A percentile compares a stretch with the other conserved stretches of the same genome.
These are phyloP conservation scores for Cyclostephanos tholiformis DNA, from an alignment of 108 stramenopile genomes.

Conservation along the genomic window DNA sequence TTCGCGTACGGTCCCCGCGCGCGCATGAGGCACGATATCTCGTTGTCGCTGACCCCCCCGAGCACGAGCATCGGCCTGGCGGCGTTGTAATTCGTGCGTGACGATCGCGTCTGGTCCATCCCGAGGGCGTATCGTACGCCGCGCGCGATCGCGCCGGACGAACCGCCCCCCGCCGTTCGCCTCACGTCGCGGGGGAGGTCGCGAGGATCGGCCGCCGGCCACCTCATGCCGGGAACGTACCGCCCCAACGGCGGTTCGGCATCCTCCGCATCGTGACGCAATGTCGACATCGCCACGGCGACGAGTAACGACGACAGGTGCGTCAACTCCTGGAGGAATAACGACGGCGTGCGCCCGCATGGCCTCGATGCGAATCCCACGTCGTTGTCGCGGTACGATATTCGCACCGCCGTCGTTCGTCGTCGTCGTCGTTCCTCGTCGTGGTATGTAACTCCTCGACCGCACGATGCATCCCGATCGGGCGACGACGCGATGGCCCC, in stretches of 20 bases:
- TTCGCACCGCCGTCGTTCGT: constrained; percentile 7
- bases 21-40: constrained; percentile 68
- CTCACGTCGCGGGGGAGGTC: constrained; percentile 48
- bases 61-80: constrained; percentile 69
- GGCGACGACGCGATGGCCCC: no score
- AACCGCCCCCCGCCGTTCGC: constrained; percentile 12
- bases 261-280: constrained; percentile 77
- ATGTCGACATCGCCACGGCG: constrained; percentile 72
- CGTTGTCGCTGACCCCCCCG: constrained; percentile 73
- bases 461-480: no score
- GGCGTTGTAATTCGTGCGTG: constrained; percentile 67
- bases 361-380: constrained; percentile 63
- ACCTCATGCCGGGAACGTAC: constrained; percentile 58
- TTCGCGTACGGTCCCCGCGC: constrained; percentile 76
- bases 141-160: neutral
- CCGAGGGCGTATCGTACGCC: constrained; percentile 51
- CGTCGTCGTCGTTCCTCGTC: constrained; percentile 48
- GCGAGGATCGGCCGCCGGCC: constrained; percentile 72
- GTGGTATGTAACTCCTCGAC: no score
- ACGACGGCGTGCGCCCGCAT: constrained; percentile 68
- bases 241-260: constrained; percentile 58
- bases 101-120: constrained; percentile 48
- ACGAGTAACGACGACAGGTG: constrained; percentile 67
- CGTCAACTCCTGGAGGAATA: constrained; percentile 77
- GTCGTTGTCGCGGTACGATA: neutral